Evolutionary conservation across 2,329 filamentous ascomycete species (phyloP).

Genomic region (Cladobotryum protrusum): DNA sequence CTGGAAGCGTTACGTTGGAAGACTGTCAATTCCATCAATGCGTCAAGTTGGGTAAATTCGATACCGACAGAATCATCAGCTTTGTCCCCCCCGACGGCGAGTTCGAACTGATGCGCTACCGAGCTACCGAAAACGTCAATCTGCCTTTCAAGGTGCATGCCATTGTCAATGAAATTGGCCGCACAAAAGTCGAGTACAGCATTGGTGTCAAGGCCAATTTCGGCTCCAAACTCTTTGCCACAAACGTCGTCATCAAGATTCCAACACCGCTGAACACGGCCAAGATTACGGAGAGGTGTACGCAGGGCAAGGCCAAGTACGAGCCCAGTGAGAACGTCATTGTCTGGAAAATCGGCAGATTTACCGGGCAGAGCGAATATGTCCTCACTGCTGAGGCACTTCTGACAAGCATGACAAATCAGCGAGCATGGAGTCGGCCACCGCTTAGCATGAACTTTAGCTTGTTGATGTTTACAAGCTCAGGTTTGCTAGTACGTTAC

Average conservation of each 20-base stretch:
- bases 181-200: slow-evolving; percentile 97
- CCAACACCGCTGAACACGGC: slow-evolving; percentile 96
- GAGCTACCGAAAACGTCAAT: slow-evolving; percentile 97
- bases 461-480: slow-evolving; percentile 96
- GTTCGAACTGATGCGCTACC: slow-evolving; percentile 98
- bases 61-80: slow-evolving; percentile 91
- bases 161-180: slow-evolving; percentile 95
- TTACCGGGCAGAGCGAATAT: slow-evolving; percentile 95
- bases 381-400: slow-evolving; percentile 91
- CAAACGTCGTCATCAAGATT: slow-evolving; percentile 89
- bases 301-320: slow-evolving; percentile 96
- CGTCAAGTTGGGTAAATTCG: slow-evolving; percentile 94
- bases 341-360: slow-evolving; percentile 98
- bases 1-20: slow-evolving; percentile 90
- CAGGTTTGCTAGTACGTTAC: slow-evolving; percentile 84
- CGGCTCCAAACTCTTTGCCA: slow-evolving; percentile 90
- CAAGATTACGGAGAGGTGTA: slow-evolving; percentile 84
- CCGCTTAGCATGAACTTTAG: slow-evolving; percentile 89
- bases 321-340: slow-evolving; percentile 98
- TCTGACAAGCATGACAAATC: slow-evolving; percentile 94
- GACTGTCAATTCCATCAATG: slow-evolving; percentile 99
- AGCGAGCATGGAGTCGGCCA: slow-evolving; percentile 93
- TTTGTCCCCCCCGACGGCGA: slow-evolving; percentile 96
- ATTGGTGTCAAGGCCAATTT: slow-evolving; percentile 98
- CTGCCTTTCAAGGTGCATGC: slow-evolving; percentile 97